These are phyloP conservation scores for Colletotrichum agaves DNA, from an alignment of 2,329 filamentous ascomycete species.

Conservation along the genomic window DNA sequence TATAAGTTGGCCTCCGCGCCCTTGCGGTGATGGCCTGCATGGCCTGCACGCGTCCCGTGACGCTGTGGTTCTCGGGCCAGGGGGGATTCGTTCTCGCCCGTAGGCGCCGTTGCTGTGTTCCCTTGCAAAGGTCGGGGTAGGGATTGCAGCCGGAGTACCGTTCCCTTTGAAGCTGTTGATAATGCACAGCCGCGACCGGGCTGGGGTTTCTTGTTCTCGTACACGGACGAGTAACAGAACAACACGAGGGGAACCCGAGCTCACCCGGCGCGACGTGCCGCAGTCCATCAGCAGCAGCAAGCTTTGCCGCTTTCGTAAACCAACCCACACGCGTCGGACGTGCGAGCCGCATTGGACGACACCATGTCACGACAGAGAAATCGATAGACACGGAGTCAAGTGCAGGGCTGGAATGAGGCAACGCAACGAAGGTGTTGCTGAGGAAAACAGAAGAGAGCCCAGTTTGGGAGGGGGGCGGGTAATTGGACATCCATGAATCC, in stretches of 20 bases:
- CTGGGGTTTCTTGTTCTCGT: neutral
- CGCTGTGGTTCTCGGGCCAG: neutral
- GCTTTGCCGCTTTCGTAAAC: neutral
- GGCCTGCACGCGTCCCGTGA: neutral
- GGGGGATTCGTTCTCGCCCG: neutral
- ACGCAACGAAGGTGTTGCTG: neutral
- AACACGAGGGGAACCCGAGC: conserved; percentile 1
- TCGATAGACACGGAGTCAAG: conserved; percentile 11
- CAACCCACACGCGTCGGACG: neutral
- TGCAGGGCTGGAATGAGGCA: conserved; percentile 23
- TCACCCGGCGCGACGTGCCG: conserved; percentile 25
- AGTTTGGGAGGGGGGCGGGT: neutral
- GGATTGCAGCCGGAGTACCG: conserved; percentile 8
- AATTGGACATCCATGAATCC: neutral
- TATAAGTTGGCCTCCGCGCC: neutral
- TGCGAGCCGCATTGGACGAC: conserved; percentile 12
- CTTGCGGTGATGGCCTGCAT: neutral
- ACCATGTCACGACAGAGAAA: neutral
- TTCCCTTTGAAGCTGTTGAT: conserved; percentile 26
- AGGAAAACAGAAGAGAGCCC: neutral
- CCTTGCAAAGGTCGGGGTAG: neutral
- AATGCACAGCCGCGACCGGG: conserved; percentile 26
- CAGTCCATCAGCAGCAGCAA: neutral
- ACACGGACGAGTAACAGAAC: neutral
- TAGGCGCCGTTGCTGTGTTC: neutral